These are phyloP conservation scores for Uromyces viciae-fabae DNA, from an alignment of 1,284 basidiomycete genomes.

Conservation along the genomic window DNA sequence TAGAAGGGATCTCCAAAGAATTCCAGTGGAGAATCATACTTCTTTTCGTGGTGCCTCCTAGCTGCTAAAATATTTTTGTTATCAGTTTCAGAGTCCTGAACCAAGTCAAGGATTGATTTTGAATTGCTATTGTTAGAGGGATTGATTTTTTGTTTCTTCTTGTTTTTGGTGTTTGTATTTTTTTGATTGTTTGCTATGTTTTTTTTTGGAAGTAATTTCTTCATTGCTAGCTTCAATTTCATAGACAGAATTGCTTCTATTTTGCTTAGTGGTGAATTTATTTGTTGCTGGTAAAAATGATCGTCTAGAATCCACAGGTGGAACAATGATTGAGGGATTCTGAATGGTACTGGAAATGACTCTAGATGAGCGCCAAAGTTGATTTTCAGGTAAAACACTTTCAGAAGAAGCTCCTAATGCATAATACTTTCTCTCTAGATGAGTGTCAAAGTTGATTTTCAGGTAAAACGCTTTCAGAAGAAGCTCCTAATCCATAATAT, in stretches of 20 bases:
- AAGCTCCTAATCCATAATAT: neutral
- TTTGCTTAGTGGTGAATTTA: neutral
- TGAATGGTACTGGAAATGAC: neutral
- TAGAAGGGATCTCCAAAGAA: slow-evolving; percentile 12
- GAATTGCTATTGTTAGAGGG: neutral
- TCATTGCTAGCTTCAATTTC: neutral
- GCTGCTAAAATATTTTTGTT: neutral
- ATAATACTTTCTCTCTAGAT: slow-evolving; percentile 13
- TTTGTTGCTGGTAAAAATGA: slow-evolving; percentile 13
- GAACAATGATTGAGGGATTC: slow-evolving; percentile 3
- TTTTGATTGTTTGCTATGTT: no score
- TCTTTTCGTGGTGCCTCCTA: neutral
- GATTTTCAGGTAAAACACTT: neutral
- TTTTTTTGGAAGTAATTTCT: no score
- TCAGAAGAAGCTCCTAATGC: neutral
- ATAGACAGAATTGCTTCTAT: slow-evolving; percentile 7
- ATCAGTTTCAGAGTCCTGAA: slow-evolving; percentile 5
- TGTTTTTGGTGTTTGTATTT: neutral
- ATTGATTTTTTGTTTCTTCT: no score
- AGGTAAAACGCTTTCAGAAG: neutral
- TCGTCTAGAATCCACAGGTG: neutral
- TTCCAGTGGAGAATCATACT: slow-evolving; percentile 17
- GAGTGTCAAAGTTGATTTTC: no score
- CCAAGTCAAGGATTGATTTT: neutral
- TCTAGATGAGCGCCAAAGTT: neutral